phyloP scores from a whole-genome alignment of 2,329 filamentous ascomycete genomes.

The Corniculantispora saksenae region DNA sequence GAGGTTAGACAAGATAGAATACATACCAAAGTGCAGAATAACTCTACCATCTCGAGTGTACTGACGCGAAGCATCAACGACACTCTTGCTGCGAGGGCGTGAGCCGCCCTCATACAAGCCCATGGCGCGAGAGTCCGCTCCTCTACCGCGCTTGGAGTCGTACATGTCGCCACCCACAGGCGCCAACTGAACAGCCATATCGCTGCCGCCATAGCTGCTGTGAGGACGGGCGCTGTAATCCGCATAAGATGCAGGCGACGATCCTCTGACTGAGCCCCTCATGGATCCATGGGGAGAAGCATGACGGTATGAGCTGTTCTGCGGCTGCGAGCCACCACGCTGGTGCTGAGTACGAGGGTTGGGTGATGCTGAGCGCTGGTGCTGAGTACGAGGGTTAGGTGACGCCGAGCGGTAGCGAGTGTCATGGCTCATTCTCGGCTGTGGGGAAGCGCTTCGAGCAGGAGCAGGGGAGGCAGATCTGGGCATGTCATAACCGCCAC shows the following conservation, averaged over 20 bases:
- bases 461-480: constrained; percentile 69
- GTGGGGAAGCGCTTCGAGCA: constrained; percentile 62
- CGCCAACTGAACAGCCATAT: constrained; percentile 70
- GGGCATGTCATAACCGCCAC: constrained; percentile 53
- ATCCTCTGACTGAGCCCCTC: constrained; percentile 44
- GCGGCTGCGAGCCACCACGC: constrained; percentile 41
- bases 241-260: constrained; percentile 50
- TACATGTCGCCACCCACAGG: constrained; percentile 58
- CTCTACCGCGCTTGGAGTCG: constrained; percentile 55
- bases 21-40: constrained; percentile 92
- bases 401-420: constrained; percentile 54
- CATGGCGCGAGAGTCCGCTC: constrained; percentile 53
- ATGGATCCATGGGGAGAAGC: constrained; percentile 52
- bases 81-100: constrained; percentile 74
- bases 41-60: constrained; percentile 83
- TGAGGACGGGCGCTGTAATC: constrained; percentile 50
- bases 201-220: constrained; percentile 52
- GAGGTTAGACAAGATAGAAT: neutral
- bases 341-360: constrained; percentile 58
- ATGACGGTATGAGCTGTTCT: constrained; percentile 48
- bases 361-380: constrained; percentile 58
- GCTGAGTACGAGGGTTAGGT: constrained; percentile 63
- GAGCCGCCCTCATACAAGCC: constrained; percentile 56
- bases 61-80: constrained; percentile 78
- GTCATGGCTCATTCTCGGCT: constrained; percentile 56